Conservation (phyloP, 1,284 basidiomycete genomes). For the Moniliophthora roreri region DNA sequence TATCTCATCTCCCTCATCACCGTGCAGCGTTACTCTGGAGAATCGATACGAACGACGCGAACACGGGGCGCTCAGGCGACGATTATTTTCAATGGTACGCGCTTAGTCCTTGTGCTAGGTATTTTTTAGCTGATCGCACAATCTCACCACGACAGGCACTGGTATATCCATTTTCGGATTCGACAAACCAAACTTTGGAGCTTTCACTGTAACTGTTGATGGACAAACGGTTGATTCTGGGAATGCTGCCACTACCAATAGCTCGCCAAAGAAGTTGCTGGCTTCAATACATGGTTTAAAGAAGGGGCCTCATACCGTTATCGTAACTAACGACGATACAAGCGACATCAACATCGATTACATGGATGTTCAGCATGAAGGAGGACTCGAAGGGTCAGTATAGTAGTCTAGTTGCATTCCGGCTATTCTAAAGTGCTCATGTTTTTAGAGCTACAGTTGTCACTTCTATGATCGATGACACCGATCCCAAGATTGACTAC, state of each 20-base stretch:
- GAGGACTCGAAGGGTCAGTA: slow-evolving; percentile 38
- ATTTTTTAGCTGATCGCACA: neutral
- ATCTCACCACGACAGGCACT: slow-evolving; percentile 40
- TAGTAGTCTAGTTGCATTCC: neutral
- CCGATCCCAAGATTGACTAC: slow-evolving; percentile 36
- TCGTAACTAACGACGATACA: slow-evolving; percentile 42
- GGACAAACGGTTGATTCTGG: slow-evolving; percentile 36
- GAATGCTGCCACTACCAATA: slow-evolving; percentile 30
- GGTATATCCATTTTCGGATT: slow-evolving; percentile 53
- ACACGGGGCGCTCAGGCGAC: slow-evolving; percentile 41
- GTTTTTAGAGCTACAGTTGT: slow-evolving; percentile 27
- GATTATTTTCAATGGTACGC: slow-evolving; percentile 39
- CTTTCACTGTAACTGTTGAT: slow-evolving; percentile 47
- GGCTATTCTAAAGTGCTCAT: slow-evolving; percentile 3
- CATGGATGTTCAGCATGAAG: slow-evolving; percentile 39
- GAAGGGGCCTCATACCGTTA: slow-evolving; percentile 45
- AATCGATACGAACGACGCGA: slow-evolving; percentile 38
- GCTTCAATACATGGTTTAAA: slow-evolving; percentile 39
- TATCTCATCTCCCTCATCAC: neutral
- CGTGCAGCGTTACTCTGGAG: slow-evolving; percentile 38
- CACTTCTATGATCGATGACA: slow-evolving; percentile 39
- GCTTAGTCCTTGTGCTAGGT: slow-evolving; percentile 10
- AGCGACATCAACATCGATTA: slow-evolving; percentile 49
- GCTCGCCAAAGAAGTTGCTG: slow-evolving; percentile 38
- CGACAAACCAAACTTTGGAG: slow-evolving; percentile 45